phyloP scores from a whole-genome alignment of 805 yeast species.

The Zygoascus ofunaensis region DNA sequence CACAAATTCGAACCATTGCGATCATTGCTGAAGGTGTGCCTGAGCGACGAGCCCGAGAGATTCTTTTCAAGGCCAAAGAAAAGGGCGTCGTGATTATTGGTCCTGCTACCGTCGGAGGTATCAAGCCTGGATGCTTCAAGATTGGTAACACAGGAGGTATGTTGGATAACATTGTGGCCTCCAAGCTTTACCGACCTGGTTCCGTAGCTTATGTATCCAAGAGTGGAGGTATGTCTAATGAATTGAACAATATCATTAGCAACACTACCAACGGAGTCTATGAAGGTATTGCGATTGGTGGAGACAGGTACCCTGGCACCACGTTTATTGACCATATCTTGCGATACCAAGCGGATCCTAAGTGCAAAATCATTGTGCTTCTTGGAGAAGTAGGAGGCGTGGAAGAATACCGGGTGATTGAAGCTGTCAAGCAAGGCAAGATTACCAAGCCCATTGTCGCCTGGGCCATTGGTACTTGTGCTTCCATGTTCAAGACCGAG shows the following conservation, averaged over 20 bases:
- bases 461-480: slow-evolving; percentile 64
- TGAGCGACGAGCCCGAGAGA: slow-evolving; percentile 41
- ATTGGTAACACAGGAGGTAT: slow-evolving; percentile 43
- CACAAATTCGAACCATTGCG: slow-evolving; percentile 39
- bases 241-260: slow-evolving; percentile 38
- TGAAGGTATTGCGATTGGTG: slow-evolving; percentile 62
- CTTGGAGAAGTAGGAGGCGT: slow-evolving; percentile 68
- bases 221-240: slow-evolving; percentile 43
- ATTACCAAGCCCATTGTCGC: slow-evolving; percentile 64
- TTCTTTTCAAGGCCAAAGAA: slow-evolving; percentile 34
- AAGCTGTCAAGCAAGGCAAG: slow-evolving; percentile 53
- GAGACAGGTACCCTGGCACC: slow-evolving; percentile 67
- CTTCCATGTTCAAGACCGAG: slow-evolving; percentile 63
- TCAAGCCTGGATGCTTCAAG: slow-evolving; percentile 42
- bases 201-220: slow-evolving; percentile 41
- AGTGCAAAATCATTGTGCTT: slow-evolving; percentile 56
- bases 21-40: slow-evolving; percentile 43
- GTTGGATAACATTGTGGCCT: slow-evolving; percentile 42
- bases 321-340: slow-evolving; percentile 61
- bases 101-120: slow-evolving; percentile 42
- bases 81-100: slow-evolving; percentile 40
- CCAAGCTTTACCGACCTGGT: slow-evolving; percentile 41
- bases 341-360: slow-evolving; percentile 54
- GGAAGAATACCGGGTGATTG: slow-evolving; percentile 63
- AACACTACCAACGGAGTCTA: slow-evolving; percentile 39